A percentile compares a stretch with the other conserved stretches of the same genome.
Evolutionary conservation across 805 yeast species (phyloP).

Genomic region (Wickerhamomyces tratensis): DNA sequence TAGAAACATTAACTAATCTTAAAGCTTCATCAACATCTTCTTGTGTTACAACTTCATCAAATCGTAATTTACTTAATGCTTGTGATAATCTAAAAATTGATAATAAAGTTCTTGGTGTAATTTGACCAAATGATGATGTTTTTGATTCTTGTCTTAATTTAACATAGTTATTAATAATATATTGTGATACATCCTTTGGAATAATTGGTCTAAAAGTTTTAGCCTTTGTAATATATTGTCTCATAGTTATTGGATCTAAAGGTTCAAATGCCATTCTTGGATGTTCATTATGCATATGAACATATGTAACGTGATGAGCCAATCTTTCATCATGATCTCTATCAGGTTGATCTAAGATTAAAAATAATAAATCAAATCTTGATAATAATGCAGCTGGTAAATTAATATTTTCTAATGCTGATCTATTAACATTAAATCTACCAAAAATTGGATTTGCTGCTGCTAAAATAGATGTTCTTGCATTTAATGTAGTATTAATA

Average conservation of each 20-base stretch:
- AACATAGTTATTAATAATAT: slow-evolving; percentile 78
- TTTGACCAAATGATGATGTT: slow-evolving; percentile 74
- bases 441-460: slow-evolving; percentile 99
- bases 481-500: slow-evolving; percentile 90
- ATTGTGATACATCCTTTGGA: slow-evolving; percentile 74
- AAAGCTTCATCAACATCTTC: slow-evolving; percentile 95
- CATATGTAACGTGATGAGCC: slow-evolving; percentile 92
- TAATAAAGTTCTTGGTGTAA: slow-evolving; percentile 90
- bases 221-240: slow-evolving; percentile 85
- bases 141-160: slow-evolving; percentile 90
- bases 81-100: slow-evolving; percentile 90
- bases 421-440: slow-evolving; percentile 79
- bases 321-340: slow-evolving; percentile 74
- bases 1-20: slow-evolving; percentile 78
- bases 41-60: slow-evolving; percentile 56
- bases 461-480: slow-evolving; percentile 89
- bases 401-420: slow-evolving; percentile 93
- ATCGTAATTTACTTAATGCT: slow-evolving; percentile 86
- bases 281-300: slow-evolving; percentile 86
- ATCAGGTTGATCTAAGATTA: slow-evolving; percentile 77
- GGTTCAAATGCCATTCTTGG: slow-evolving; percentile 74
- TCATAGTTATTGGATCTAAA: slow-evolving; percentile 65
- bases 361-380: slow-evolving; percentile 84
- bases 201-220: slow-evolving; percentile 79
- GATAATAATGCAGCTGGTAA: slow-evolving; percentile 94